Evolutionary conservation across 2,329 filamentous ascomycete species (phyloP).

Genomic region (Paecilomyces dactylethromorphus): DNA sequence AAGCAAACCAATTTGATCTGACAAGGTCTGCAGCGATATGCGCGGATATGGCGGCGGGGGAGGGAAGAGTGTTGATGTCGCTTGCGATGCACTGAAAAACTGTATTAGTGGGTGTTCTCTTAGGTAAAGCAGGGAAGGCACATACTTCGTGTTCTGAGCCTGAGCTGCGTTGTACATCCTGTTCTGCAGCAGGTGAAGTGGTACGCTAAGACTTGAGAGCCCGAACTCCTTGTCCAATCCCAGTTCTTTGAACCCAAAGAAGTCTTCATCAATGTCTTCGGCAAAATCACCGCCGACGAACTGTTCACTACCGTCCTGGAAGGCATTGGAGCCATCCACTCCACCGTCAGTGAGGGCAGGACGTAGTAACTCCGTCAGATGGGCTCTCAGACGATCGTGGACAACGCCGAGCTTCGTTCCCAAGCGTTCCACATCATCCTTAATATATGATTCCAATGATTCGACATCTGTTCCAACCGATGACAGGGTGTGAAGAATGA

Average conservation of each 20-base stretch:
- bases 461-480: slow-evolving; percentile 80
- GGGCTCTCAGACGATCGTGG: slow-evolving; percentile 89
- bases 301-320: slow-evolving; percentile 95
- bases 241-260: slow-evolving; percentile 95
- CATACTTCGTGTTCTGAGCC: slow-evolving; percentile 60
- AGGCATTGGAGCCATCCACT: slow-evolving; percentile 78
- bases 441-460: slow-evolving; percentile 75
- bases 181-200: slow-evolving; percentile 87
- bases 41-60: slow-evolving; percentile 67
- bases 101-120: slow-evolving; percentile 5
- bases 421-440: slow-evolving; percentile 86
- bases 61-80: slow-evolving; percentile 52
- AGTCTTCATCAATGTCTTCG: slow-evolving; percentile 95
- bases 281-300: slow-evolving; percentile 96
- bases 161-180: slow-evolving; percentile 81
- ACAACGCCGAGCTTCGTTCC: slow-evolving; percentile 71
- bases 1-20: slow-evolving; percentile 76
- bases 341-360: slow-evolving; percentile 77
- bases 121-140: slow-evolving; percentile 7
- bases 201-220: slow-evolving; percentile 79
- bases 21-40: slow-evolving; percentile 70
- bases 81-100: slow-evolving; percentile 32
- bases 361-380: slow-evolving; percentile 86
- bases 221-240: slow-evolving; percentile 89
- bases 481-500: slow-evolving; percentile 76